phyloP scores from a whole-genome alignment of 2,329 filamentous ascomycete genomes.

The Colletotrichum sp. region DNA sequence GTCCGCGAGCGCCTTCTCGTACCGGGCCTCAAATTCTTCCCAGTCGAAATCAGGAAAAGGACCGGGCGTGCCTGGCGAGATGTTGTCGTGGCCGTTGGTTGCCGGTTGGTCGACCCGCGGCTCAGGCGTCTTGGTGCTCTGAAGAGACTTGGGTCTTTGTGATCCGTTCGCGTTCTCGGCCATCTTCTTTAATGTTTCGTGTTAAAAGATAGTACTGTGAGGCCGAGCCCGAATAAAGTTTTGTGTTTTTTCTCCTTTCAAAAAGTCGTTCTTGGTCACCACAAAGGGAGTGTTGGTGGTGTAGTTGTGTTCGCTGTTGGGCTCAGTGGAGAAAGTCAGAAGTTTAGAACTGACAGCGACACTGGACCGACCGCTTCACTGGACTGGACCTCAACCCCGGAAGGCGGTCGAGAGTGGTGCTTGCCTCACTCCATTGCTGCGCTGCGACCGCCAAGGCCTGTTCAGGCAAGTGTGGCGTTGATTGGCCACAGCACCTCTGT shows the following conservation, averaged over 20 bases:
- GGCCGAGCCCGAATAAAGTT: not conserved
- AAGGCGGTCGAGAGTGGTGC: not conserved
- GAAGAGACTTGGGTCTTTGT: conserved; percentile 17
- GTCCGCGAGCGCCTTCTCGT: conserved; percentile 67
- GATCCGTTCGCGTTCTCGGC: not conserved
- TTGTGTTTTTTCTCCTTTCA: not conserved
- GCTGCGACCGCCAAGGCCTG: not conserved
- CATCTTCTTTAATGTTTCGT: not conserved
- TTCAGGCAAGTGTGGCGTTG: conserved; percentile 1
- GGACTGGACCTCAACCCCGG: not conserved
- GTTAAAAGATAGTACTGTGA: not conserved
- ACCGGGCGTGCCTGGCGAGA: conserved; percentile 55
- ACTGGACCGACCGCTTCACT: not conserved
- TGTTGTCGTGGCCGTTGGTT: conserved; percentile 31
- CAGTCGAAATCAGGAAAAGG: conserved; percentile 71
- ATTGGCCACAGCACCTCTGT: not conserved
- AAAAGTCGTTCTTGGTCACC: not conserved
- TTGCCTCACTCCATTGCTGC: not conserved
- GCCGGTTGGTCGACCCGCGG: conserved; percentile 37
- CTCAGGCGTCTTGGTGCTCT: conserved; percentile 41
- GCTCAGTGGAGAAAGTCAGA: not conserved
- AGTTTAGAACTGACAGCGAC: not conserved
- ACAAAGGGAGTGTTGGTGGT: not conserved
- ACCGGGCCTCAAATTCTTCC: conserved; percentile 75
- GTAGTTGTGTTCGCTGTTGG: not conserved